Percentiles rank a stretch among this genome's conserved stretches.
phyloP scores from a whole-genome alignment of 169 alveolate species.

The Blepharisma undulans region DNA sequence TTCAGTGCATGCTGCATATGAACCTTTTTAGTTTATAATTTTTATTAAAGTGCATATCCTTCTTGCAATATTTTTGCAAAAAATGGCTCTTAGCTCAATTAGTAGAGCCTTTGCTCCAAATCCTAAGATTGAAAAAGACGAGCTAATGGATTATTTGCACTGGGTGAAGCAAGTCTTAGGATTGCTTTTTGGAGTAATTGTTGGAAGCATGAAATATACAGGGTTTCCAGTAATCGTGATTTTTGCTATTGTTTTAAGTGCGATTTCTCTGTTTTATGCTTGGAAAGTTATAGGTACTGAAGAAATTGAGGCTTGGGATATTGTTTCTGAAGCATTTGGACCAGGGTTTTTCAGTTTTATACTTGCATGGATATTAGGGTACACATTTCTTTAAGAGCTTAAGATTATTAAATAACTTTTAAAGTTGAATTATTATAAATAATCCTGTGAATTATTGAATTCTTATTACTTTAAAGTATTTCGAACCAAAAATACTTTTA shows the following conservation, averaged over 20 bases:
- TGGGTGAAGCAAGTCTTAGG: slow-evolving; percentile 15
- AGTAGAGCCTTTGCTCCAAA: neutral
- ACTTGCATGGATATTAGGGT: slow-evolving; percentile 3
- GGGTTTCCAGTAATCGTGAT: slow-evolving; percentile 11
- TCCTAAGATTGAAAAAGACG: neutral
- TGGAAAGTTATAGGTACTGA: slow-evolving; percentile 4
- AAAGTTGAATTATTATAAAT: neutral
- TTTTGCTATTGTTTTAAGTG: neutral
- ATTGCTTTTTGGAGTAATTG: neutral
- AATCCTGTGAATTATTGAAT: neutral
- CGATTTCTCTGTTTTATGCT: neutral
- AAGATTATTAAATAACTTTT: neutral
- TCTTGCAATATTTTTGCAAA: no score
- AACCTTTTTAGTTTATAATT: no score
- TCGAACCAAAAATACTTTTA: no score
- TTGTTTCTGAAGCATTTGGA: slow-evolving; percentile 30
- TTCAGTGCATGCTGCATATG: no score
- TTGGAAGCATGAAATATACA: neutral
- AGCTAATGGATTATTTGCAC: neutral
- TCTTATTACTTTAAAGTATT: no score
- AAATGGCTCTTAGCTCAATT: neutral
- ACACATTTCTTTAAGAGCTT: slow-evolving; percentile 4
- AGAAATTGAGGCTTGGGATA: slow-evolving; percentile 23
- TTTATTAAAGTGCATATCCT: no score
- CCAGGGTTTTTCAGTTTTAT: slow-evolving; percentile 23